phyloP scores from a whole-genome alignment of 371 early-diverging fungal species.

The Massospora cicadina region DNA sequence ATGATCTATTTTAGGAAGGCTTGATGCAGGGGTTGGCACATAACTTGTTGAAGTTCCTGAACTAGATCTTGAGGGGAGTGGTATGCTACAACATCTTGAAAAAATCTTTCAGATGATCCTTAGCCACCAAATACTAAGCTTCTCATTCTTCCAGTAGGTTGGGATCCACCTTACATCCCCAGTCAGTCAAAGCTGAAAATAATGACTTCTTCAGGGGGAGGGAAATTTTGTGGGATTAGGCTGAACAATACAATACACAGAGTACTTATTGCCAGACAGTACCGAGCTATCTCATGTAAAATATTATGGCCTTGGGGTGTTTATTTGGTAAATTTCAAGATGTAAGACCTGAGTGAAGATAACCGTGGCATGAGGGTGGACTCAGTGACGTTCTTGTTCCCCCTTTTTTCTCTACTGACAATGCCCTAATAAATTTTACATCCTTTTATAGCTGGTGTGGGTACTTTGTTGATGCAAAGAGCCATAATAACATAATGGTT shows the following conservation, averaged over 20 bases:
- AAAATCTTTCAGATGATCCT: constrained; percentile 46
- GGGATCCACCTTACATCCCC: constrained; percentile 62
- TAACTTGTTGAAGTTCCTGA: constrained; percentile 18
- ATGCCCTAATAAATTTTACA: neutral
- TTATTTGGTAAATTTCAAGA: constrained; percentile 42
- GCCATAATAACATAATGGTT: constrained; percentile 25
- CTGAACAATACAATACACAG: constrained; percentile 77
- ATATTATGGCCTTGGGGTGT: constrained; percentile 49
- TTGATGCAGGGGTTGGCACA: neutral
- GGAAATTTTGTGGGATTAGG: constrained; percentile 84
- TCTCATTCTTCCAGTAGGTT: constrained; percentile 78
- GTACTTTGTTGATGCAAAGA: constrained; percentile 24
- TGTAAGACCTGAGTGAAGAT: constrained; percentile 52
- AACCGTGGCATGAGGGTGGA: constrained; percentile 66
- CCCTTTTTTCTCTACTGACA: neutral
- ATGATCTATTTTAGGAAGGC: no score
- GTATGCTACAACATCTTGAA: constrained; percentile 65
- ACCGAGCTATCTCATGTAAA: constrained; percentile 40
- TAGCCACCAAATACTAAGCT: constrained; percentile 71
- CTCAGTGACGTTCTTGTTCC: constrained; percentile 17
- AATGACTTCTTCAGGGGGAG: constrained; percentile 58
- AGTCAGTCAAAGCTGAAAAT: constrained; percentile 39
- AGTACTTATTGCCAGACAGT: constrained; percentile 46
- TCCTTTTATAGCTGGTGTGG: constrained; percentile 65
- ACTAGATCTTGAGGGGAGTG: constrained; percentile 44